Evolutionary conservation across 768 basidiomycete species (phyloP).

Genomic region (Lepiota brunneoincarnata): DNA sequence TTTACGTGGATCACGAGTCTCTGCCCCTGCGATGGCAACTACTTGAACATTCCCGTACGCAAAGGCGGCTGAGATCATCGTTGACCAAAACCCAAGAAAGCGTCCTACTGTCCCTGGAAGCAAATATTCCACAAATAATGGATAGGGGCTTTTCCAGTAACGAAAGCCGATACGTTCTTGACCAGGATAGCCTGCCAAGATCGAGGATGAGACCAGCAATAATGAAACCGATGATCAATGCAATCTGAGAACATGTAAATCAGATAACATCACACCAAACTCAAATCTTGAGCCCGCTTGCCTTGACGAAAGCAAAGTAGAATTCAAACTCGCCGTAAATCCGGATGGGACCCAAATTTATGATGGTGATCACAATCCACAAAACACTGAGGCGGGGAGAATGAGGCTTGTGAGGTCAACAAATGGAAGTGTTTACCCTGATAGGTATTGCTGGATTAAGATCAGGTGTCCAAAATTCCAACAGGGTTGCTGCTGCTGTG

Average conservation of each 20-base stretch:
- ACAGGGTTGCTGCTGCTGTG: slow-evolving; percentile 47
- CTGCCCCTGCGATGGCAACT: slow-evolving; percentile 41
- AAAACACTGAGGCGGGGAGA: slow-evolving; percentile 21
- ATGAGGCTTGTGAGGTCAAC: slow-evolving; percentile 2
- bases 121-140: slow-evolving; percentile 25
- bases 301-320: slow-evolving; percentile 41
- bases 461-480: slow-evolving; percentile 33
- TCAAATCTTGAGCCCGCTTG: slow-evolving; percentile 9
- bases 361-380: slow-evolving; percentile 27
- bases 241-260: slow-evolving; percentile 35
- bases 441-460: slow-evolving; percentile 23
- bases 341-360: slow-evolving; percentile 40
- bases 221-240: slow-evolving; percentile 37
- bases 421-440: slow-evolving; percentile 18
- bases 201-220: slow-evolving; percentile 34
- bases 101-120: slow-evolving; percentile 36
- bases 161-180: slow-evolving; percentile 42
- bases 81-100: slow-evolving; percentile 48
- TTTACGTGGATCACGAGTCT: slow-evolving; percentile 61
- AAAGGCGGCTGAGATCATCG: slow-evolving; percentile 47
- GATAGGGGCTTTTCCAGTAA: slow-evolving; percentile 39
- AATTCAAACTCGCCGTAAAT: slow-evolving; percentile 57
- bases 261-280: not conserved
- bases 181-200: slow-evolving; percentile 46
- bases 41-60: slow-evolving; percentile 64